Base-by-base conservation (phyloP, 371 early-diverging fungal species). In the Catenaria anguillulae region DNA sequence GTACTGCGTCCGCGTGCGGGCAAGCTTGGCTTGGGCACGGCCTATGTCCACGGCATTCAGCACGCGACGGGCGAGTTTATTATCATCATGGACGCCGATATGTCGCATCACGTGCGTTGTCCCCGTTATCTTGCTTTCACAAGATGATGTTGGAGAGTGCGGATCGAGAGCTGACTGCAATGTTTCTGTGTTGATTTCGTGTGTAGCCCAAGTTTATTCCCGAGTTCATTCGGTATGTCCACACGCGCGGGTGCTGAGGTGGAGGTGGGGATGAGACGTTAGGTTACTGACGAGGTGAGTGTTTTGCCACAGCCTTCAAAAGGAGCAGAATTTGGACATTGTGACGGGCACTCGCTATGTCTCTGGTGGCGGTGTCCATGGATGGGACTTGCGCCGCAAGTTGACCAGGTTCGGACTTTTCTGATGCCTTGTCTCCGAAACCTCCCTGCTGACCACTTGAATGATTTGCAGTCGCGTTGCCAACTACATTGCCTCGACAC, bases 81-180 rank as follows among this genome's bases (percentile, higher is more conserved):
- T 35, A 84, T 98, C 62, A 94, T 98, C 66, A 89, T 99, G 93
- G 99, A 99, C 72, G 96, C 97, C 21, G 99, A 99, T 71, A 90
- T 99, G 81, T 97, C 97, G 31, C 99, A 99, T 72, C 97, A 96
- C 68, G 84, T 84, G 77, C 63, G 71, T 60, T 5, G 35, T 34
- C 35, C 17, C 17, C 34, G 8, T 24, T 26, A 2, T 6, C 17
- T 2, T 35, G 26, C 5, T 33, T 26, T 19, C 4, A 33, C n/a
- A 23, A 1, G 12, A 46, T 52, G 29, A 40, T 17, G n/a, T 40
- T 40, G 40, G 40, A 40, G 17, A 40, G 17, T 10, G 17, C 5
- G 17, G 21, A 29, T 46, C 31, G 19, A 42, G 19, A n/a, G n/a
- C n/a, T n/a, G n/a, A n/a, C n/a, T n/a, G n/a, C n/a, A n/a, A n/a